Conservation (phyloP, 257 asterid genomes). For the Oldenlandia corymbosa region DNA sequence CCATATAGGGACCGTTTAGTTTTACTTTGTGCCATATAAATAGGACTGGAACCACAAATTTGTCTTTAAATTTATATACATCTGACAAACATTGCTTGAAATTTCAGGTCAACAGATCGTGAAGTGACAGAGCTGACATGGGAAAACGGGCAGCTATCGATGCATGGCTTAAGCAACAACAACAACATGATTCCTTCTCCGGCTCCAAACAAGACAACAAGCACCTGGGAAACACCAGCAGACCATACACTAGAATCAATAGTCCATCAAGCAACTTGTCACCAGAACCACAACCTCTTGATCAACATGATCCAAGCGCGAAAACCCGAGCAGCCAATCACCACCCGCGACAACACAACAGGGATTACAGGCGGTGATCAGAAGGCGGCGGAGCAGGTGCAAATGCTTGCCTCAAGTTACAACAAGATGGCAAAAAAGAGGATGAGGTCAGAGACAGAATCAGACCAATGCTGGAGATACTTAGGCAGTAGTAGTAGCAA, state of each 20-base stretch:
- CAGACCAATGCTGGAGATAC: slow-evolving; percentile 21
- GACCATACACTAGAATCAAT: slow-evolving; percentile 54
- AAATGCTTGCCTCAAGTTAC: slow-evolving; percentile 11
- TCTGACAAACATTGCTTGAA: not conserved
- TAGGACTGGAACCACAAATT: too few relatives aligned
- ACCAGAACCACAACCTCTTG: slow-evolving; percentile 3
- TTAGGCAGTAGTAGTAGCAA: not conserved
- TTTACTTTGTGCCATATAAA: too few relatives aligned
- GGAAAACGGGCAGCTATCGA: slow-evolving; percentile 50
- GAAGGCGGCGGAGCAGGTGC: slow-evolving; percentile 9
- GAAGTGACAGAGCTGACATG: slow-evolving; percentile 51
- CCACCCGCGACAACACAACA: not conserved
- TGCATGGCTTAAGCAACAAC: slow-evolving; percentile 35
- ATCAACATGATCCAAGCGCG: slow-evolving; percentile 8
- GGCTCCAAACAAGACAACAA: slow-evolving; percentile 14
- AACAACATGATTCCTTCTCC: slow-evolving; percentile 1
- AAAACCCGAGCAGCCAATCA: not conserved
- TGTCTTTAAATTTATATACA: not conserved
- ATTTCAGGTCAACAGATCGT: slow-evolving; percentile 34
- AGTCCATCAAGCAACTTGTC: slow-evolving; percentile 44
- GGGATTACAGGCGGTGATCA: slow-evolving; percentile 8
- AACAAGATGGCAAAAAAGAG: slow-evolving; percentile 28
- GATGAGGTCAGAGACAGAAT: slow-evolving; percentile 23
- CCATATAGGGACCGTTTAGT: too few relatives aligned
- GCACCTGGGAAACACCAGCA: slow-evolving; percentile 18